Evolutionary conservation across 2,329 filamentous ascomycete species (phyloP).

Genomic region (Grosmannia huntii): DNA sequence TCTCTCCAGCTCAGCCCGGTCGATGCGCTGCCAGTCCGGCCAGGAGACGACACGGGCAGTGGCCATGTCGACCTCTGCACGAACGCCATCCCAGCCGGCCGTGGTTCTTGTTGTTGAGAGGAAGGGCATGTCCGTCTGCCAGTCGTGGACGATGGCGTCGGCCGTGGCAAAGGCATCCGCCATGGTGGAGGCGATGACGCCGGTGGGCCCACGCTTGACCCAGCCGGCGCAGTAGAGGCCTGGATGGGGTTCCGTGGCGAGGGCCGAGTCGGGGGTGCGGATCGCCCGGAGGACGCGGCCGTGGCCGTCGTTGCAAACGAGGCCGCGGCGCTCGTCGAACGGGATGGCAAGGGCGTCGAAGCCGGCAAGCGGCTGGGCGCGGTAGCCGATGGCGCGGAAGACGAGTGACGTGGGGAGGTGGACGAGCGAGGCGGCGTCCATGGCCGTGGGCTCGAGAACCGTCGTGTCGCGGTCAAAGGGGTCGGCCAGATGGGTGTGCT

Average conservation of each 20-base stretch:
- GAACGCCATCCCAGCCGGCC: slow-evolving; percentile 69
- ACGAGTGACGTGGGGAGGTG: slow-evolving; percentile 55
- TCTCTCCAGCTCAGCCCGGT: slow-evolving; percentile 57
- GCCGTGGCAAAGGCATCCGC: slow-evolving; percentile 83
- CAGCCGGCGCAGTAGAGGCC: slow-evolving; percentile 90
- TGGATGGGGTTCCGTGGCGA: slow-evolving; percentile 35
- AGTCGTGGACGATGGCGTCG: slow-evolving; percentile 73
- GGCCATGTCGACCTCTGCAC: slow-evolving; percentile 38
- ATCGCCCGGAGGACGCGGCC: slow-evolving; percentile 50
- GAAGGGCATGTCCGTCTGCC: slow-evolving; percentile 35
- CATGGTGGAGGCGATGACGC: slow-evolving; percentile 94
- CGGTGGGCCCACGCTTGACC: slow-evolving; percentile 90
- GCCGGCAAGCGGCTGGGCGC: slow-evolving; percentile 63
- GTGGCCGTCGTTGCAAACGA: slow-evolving; percentile 69
- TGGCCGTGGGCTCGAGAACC: slow-evolving; percentile 30
- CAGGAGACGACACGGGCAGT: slow-evolving; percentile 55
- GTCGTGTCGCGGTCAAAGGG: slow-evolving; percentile 39
- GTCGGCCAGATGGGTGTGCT: slow-evolving; percentile 42
- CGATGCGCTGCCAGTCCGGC: slow-evolving; percentile 76
- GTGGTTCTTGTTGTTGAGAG: slow-evolving; percentile 12
- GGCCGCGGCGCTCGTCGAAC: slow-evolving; percentile 62
- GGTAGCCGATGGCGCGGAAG: slow-evolving; percentile 94
- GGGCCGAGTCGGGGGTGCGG: slow-evolving; percentile 19
- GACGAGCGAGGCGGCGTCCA: slow-evolving; percentile 33
- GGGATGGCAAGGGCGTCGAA: slow-evolving; percentile 61